A percentile compares a stretch with the other conserved stretches of the same genome.
These are phyloP conservation scores for Calonectria multiphialidica DNA, from an alignment of 2,329 filamentous ascomycete species.

Conservation along the genomic window DNA sequence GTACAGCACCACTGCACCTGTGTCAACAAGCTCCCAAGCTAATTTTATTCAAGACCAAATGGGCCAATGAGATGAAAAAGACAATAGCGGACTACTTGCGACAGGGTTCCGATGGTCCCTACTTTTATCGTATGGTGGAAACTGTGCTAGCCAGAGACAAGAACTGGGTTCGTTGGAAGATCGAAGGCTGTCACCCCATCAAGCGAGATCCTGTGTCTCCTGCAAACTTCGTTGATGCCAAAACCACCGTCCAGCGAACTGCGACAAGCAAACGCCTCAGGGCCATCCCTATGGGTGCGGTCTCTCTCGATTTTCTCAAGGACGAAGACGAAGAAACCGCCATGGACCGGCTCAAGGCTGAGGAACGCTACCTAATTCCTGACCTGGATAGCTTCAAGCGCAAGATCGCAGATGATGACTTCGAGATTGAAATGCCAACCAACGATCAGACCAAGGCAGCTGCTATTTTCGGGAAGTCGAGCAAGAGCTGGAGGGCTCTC, in stretches of 20 bases:
- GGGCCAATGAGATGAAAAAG: constrained; percentile 83
- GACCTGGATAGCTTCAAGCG: constrained; percentile 77
- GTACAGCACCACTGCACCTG: constrained; percentile 43
- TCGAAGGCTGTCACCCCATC: constrained; percentile 91
- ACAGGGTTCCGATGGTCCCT: constrained; percentile 84
- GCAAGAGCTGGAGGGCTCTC: constrained; percentile 91
- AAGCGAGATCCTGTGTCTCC: constrained; percentile 79
- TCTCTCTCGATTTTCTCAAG: constrained; percentile 83
- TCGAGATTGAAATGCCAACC: constrained; percentile 87
- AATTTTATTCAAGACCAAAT: constrained; percentile 72
- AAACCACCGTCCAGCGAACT: constrained; percentile 72
- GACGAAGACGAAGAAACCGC: constrained; percentile 70
- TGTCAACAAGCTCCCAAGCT: not conserved
- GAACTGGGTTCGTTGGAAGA: constrained; percentile 99
- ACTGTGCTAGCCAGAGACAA: constrained; percentile 96
- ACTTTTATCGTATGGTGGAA: constrained; percentile 97
- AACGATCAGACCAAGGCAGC: constrained; percentile 68
- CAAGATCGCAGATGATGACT: constrained; percentile 82
- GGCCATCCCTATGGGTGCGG: constrained; percentile 75
- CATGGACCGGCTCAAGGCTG: constrained; percentile 77
- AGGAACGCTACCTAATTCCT: constrained; percentile 75
- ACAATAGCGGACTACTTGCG: constrained; percentile 87
- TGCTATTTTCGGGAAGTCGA: constrained; percentile 79
- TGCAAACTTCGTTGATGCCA: constrained; percentile 77
- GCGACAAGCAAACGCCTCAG: constrained; percentile 80